Base-by-base conservation (phyloP, 2,329 filamentous ascomycete genomes). In the Penicillium crustosum region DNA sequence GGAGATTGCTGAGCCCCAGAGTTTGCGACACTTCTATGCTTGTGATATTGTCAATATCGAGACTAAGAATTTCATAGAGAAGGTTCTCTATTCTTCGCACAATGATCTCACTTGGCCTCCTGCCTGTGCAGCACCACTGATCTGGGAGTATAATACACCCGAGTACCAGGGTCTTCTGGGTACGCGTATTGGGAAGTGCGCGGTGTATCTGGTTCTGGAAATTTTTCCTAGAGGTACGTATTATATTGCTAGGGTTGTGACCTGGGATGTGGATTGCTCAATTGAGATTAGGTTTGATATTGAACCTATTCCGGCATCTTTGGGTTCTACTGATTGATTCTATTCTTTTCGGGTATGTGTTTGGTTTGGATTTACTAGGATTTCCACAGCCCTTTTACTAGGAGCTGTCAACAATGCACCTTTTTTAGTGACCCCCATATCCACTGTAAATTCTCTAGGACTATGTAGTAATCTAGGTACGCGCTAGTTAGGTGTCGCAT, bases 241-340 rank as follows among this genome's bases (percentile, higher is more conserved):
- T 33, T 49, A 49, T 49, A 55, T 55, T 55, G 17, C 52, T 38
- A 33, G 36, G 17, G 12, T 55, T 42, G 15, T 42, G 36, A 42
- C 44, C 4, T 55, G 35, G 52, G 27, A 31, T 33, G 5, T n/a
- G 6, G 12, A 23, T 33, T 42, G 6, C 8, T 31, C 44, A 23
- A 17, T 49, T 55, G 44, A 49, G 25, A 35, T 55, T 7, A 25
- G 52, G 35, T 55, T 55, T 42, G 52, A 55, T 42, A 49, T 55
- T 42, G 52, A 55, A 29, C 35, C 44, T 21, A 49, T 55, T 41
- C 44, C 44, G 35, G 17, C 3, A 19, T 23, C 27, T 25, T 10
- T 17, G 12, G 27, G 2, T 17, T 25, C 17, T 21, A 10, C 2
- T 36, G 50, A 1, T 21, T 47, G 31, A 45, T 27, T 33, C 2